Evolutionary conservation across 73 alveolate genomes (phyloP), one percentile per base, ranked within the genome.

Genomic region (Tetrahymena elliotti): DNA sequence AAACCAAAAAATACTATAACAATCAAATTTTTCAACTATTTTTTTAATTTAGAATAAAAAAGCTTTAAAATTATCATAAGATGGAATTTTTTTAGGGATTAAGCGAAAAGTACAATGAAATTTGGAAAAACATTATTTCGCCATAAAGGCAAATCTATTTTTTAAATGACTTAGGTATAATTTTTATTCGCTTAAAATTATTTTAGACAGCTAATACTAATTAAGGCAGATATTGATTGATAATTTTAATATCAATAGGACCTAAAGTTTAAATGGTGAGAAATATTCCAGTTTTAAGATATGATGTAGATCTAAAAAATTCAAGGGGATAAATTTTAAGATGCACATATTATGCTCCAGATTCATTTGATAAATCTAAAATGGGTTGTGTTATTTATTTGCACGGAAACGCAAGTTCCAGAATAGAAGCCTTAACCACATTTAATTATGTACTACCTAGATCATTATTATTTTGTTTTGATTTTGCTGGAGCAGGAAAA

Each of bases 401-500:
- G 68, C 98, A 97, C 39, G 98, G 97, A 10, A 97, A 97, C 83
- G 47, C 96, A 82, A 93, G 97, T 33, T 95, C 97, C 18, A 47
- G 98, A 36, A 52, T 95, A 35, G 98, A 95, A 68, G 97, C 97
- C 35, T 52, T 97, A 27, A 96, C 96, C 22, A 94, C 97, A 22
- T 96, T 93, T 8, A 94, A 94, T 20, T 47, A 83, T 35, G 93
- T 97, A 34, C 96, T 97, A 37, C 96, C 97, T 31, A 93, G 94
- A 27, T 95, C 96, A 31, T 94, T 96, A 6, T 83, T 97, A 36
- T 97, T 97, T 68, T 93, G 97, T 38, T 93, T 97, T 84, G 98
- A 97, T 40, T 94, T 97, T 83, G 95, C 96, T 1, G 98, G 98
- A 24, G 96, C 97, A 54, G 98, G 98, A 20, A 83, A 84, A 41